These are phyloP conservation scores for Aegilops speltoides DNA, from an alignment of 176 grass and related monocot genomes.

Conservation along the genomic window DNA sequence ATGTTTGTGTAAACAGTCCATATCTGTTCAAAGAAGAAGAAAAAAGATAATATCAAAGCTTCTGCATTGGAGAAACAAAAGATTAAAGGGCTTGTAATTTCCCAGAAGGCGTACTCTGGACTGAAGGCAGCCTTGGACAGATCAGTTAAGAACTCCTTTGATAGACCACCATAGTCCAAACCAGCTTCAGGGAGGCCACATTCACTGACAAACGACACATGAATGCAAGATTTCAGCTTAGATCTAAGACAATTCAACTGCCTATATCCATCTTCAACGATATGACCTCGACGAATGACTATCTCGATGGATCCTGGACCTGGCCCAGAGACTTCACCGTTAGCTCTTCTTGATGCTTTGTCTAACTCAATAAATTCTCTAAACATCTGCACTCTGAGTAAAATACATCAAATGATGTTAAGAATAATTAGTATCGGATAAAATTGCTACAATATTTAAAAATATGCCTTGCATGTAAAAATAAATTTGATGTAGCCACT, in stretches of 20 bases:
- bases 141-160: constrained; percentile 98
- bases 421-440: constrained; percentile 20
- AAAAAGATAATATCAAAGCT: background rate
- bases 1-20: constrained; percentile 88
- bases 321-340: constrained; percentile 62
- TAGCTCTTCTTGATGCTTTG: constrained; percentile 64
- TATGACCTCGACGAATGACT: constrained; percentile 80
- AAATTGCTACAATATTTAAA: constrained; percentile 9
- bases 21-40: constrained; percentile 51
- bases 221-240: constrained; percentile 85
- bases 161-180: constrained; percentile 94
- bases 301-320: constrained; percentile 77
- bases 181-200: constrained; percentile 98
- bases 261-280: constrained; percentile 91
- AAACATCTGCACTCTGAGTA: constrained; percentile 86
- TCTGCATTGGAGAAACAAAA: constrained; percentile 4
- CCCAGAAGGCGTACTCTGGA: constrained; percentile 59
- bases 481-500: constrained; percentile 1
- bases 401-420: constrained; percentile 34
- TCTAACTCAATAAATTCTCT: constrained; percentile 94
- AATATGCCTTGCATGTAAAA: background rate
- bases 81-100: constrained; percentile 7
- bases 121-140: constrained; percentile 81
- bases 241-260: constrained; percentile 82
- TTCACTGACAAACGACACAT: constrained; percentile 95